Evolutionary conservation across 495 filamentous ascomycete genomes (phyloP).

Genomic region (Penicillium atrosanguineum): DNA sequence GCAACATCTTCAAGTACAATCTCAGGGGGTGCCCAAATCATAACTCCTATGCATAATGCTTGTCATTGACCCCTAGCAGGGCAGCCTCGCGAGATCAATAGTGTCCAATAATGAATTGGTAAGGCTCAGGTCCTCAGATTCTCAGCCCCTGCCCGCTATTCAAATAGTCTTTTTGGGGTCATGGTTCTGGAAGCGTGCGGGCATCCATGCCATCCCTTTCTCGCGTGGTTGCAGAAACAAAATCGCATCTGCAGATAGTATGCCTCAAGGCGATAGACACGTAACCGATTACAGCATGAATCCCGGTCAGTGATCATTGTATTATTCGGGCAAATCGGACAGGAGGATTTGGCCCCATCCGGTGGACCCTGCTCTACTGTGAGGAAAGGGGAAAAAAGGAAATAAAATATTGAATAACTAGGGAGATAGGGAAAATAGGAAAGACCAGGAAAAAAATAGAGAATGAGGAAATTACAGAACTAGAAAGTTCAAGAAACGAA

Average conservation of each 20-base stretch:
- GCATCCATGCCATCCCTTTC: neutral
- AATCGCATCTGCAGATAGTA: neutral
- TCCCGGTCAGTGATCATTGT: constrained; percentile 7
- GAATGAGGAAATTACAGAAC: neutral
- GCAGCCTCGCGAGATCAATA: neutral
- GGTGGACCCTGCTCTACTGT: constrained; percentile 14
- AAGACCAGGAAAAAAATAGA: too few species aligned
- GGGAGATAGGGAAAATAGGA: neutral
- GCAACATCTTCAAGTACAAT: too few species aligned
- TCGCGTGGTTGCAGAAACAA: neutral
- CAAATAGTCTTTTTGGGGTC: neutral
- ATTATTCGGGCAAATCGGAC: constrained; percentile 14
- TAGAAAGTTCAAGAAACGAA: too few species aligned
- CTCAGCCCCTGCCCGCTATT: neutral
- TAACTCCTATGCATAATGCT: neutral
- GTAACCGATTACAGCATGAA: neutral
- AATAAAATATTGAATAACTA: neutral
- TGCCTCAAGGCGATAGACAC: neutral
- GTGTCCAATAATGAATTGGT: neutral
- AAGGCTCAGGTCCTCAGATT: neutral
- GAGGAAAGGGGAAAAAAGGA: neutral
- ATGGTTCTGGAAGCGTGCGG: neutral
- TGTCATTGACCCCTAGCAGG: neutral
- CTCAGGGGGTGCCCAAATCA: too few species aligned
- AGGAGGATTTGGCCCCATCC: constrained; percentile 10